Evolutionary conservation across 140 eudicot genomes (phyloP), one percentile per base, ranked within the genome.

Genomic region (Stevia rebaudiana): DNA sequence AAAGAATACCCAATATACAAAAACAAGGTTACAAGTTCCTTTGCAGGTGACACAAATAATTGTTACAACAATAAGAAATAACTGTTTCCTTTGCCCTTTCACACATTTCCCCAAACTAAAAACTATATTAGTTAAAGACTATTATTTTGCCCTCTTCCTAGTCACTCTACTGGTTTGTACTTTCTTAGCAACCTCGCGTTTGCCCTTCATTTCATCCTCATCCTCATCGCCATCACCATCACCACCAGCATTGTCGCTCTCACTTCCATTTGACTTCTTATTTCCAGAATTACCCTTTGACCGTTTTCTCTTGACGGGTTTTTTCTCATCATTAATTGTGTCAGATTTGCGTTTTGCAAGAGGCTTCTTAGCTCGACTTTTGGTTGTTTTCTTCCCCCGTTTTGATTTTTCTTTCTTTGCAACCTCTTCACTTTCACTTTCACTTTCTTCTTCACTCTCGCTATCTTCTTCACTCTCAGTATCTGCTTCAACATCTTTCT

Each of bases 191-290:
- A 37, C 81, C 44, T 52, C 50, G 10, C 35, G 52, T 58, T 65
- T 76, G 13, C 47, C 66, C 72, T 79, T 72, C 11, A 36, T 4
- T 28, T 28, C 33, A 28, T 55, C 33, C 8, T 72, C 44, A 66
- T 70, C 77, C 46, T 56, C 75, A 3, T 46, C 60, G 18, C 6
- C 62, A 60, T 33, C 71, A 52, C 33, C 67, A 4, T 1, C 33
- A 28, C 33, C 33, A 28, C 2, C 2, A 28, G 2, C 33, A 17
- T 30, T 21, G 39, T 69, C 82, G 12, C 46, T 13, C 1, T 69
- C 83, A 74, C 73, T 74, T 51, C 61, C 83, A 43, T 59, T 17
- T 16, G 74, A 52, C 74, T 79, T 79, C 59, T 83, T 79, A 59
- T 74, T 66, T 13, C 64, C 76, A 31, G 58, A 50, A 18, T 63